phyloP scores from a whole-genome alignment of 2,329 filamentous ascomycete species.

The Trichoderma guizhouense region DNA sequence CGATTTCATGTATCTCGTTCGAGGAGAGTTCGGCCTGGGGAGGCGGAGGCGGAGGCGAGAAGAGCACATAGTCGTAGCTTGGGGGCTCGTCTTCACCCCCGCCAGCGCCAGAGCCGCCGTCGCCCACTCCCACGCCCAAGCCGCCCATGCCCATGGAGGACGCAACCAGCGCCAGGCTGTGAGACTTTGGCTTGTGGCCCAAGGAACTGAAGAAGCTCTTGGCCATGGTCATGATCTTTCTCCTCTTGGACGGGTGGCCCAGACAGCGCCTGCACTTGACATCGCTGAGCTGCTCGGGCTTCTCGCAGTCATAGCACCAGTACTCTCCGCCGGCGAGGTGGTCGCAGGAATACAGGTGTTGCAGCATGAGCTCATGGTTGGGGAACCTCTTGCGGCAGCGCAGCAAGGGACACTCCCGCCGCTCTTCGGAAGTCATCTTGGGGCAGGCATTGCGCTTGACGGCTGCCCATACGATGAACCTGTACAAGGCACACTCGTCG shows the following conservation, averaged over 20 bases:
- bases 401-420: constrained; percentile 50
- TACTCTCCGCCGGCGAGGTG: constrained; percentile 51
- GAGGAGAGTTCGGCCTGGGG: constrained; percentile 44
- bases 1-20: constrained; percentile 52
- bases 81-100: constrained; percentile 39
- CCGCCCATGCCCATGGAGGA: constrained; percentile 8
- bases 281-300: constrained; percentile 51
- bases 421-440: constrained; percentile 47
- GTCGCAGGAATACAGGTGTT: constrained; percentile 48
- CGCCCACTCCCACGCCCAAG: background rate
- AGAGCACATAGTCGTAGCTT: constrained; percentile 43
- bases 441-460: constrained; percentile 50
- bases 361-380: constrained; percentile 53
- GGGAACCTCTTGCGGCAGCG: constrained; percentile 48
- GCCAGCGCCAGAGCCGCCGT: background rate
- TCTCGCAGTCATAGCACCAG: constrained; percentile 54
- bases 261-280: constrained; percentile 48
- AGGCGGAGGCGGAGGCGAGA: constrained; percentile 27
- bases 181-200: constrained; percentile 45
- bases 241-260: constrained; percentile 49
- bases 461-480: constrained; percentile 56
- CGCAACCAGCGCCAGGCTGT: constrained; percentile 12
- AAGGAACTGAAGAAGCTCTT: constrained; percentile 53
- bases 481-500: constrained; percentile 50
- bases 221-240: constrained; percentile 50